These are phyloP conservation scores for Nothopassalora personata DNA, from an alignment of 2,329 filamentous ascomycete species.

Conservation along the genomic window DNA sequence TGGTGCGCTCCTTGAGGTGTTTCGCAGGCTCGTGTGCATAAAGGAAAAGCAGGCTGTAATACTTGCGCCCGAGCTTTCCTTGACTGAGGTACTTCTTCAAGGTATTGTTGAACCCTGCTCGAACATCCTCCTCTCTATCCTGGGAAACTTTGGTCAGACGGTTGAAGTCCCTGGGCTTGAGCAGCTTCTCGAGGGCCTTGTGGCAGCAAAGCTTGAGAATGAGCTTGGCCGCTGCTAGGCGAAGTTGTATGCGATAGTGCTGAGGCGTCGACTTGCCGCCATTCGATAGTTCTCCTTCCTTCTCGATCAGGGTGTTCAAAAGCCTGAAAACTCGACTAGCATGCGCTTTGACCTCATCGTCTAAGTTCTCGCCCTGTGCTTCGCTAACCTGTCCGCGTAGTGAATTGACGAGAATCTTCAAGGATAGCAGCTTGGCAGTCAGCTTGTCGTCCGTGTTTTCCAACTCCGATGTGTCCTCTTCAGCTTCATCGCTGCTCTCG, in stretches of 20 bases:
- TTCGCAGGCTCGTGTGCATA: conserved; percentile 80
- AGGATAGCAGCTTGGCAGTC: conserved; percentile 72
- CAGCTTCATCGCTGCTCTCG: conserved; percentile 33
- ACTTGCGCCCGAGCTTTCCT: conserved; percentile 64
- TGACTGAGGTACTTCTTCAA: conserved; percentile 86
- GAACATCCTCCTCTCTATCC: conserved; percentile 67
- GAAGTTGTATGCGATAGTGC: conserved; percentile 72
- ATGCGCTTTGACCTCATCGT: conserved; percentile 42
- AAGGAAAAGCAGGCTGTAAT: conserved; percentile 85
- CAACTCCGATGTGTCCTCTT: conserved; percentile 40
- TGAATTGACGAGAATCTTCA: conserved; percentile 82
- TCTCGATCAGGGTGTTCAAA: conserved; percentile 67
- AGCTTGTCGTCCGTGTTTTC: conserved; percentile 72
- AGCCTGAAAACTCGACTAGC: conserved; percentile 70
- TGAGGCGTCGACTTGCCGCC: conserved; percentile 63
- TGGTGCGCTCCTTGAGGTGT: conserved; percentile 67
- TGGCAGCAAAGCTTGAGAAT: conserved; percentile 75
- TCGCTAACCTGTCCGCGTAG: conserved; percentile 54
- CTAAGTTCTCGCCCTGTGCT: conserved; percentile 30
- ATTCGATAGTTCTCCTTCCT: conserved; percentile 75
- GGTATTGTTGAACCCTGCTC: conserved; percentile 72
- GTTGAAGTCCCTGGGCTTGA: conserved; percentile 72
- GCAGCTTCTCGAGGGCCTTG: conserved; percentile 68
- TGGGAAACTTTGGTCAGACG: conserved; percentile 74
- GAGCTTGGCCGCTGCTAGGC: conserved; percentile 73